These are phyloP conservation scores for Spizellomyces punctatus DNA, from an alignment of 192 early-diverging fungal species.

Conservation along the genomic window DNA sequence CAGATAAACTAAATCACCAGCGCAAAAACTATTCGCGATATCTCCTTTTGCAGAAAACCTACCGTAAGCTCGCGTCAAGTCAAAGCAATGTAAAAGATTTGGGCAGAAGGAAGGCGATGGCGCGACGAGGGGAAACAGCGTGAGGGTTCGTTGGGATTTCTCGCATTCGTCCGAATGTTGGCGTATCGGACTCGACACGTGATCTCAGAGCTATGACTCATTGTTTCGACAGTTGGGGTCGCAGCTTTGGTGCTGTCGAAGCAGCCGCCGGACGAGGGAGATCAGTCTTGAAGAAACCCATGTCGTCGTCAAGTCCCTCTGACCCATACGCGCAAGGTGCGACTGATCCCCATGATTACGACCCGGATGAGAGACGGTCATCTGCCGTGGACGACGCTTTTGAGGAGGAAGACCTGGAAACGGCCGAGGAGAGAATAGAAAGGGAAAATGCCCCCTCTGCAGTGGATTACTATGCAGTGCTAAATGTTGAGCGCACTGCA, in stretches of 20 bases:
- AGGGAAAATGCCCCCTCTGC: conserved; percentile 21
- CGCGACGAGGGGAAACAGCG: no score
- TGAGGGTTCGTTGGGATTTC: no score
- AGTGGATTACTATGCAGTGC: conserved; percentile 39
- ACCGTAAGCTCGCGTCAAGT: neutral
- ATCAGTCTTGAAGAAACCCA: no score
- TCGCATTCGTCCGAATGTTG: no score
- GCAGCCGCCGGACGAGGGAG: no score
- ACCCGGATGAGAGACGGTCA: no score
- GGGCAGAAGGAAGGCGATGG: neutral
- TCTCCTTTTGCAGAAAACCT: neutral
- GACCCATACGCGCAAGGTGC: neutral
- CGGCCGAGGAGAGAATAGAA: conserved; percentile 14
- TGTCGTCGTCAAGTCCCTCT: neutral
- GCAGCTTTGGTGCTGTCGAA: no score
- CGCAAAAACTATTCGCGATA: neutral
- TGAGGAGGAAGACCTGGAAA: conserved; percentile 22
- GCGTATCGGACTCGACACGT: no score
- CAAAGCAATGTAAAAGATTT: neutral
- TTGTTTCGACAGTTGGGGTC: no score
- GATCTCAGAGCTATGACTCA: no score
- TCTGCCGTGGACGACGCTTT: neutral
- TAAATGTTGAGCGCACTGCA: conserved; percentile 46
- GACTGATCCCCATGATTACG: neutral
- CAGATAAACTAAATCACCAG: no score